phyloP scores from a whole-genome alignment of 305 asterid genomes.

The Nicotiana rustica region DNA sequence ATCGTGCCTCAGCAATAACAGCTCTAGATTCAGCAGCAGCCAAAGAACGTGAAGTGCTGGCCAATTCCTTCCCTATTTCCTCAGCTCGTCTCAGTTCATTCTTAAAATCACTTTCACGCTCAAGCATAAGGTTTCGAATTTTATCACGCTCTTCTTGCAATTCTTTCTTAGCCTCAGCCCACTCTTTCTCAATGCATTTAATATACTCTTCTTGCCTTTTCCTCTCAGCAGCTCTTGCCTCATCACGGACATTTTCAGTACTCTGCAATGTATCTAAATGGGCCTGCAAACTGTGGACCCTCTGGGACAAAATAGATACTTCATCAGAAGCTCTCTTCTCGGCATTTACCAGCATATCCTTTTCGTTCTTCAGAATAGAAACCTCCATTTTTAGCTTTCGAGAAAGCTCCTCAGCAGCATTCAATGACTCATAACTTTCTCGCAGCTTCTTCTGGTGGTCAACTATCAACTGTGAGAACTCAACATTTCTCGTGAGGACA shows the following conservation, averaged over 20 bases:
- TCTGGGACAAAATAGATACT: slow-evolving; percentile 80
- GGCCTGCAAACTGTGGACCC: slow-evolving; percentile 92
- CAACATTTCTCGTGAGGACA: slow-evolving; percentile 78
- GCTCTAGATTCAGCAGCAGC: slow-evolving; percentile 91
- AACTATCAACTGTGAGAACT: slow-evolving; percentile 83
- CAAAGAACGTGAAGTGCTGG: slow-evolving; percentile 65
- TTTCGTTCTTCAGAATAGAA: slow-evolving; percentile 77
- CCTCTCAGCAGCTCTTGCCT: slow-evolving; percentile 76
- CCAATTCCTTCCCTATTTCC: slow-evolving; percentile 67
- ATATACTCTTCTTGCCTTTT: slow-evolving; percentile 70
- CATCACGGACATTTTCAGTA: slow-evolving; percentile 91
- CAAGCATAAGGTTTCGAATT: slow-evolving; percentile 68
- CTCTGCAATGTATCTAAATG: slow-evolving; percentile 85
- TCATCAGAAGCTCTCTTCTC: slow-evolving; percentile 96
- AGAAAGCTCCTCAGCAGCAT: slow-evolving; percentile 71
- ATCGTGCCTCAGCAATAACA: slow-evolving; percentile 85
- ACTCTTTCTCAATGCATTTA: slow-evolving; percentile 82
- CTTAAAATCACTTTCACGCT: slow-evolving; percentile 67
- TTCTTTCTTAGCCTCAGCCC: slow-evolving; percentile 94
- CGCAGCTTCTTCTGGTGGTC: slow-evolving; percentile 87
- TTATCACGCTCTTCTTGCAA: slow-evolving; percentile 83
- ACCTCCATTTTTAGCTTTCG: slow-evolving; percentile 88
- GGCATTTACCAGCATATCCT: slow-evolving; percentile 70
- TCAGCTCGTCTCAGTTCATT: slow-evolving; percentile 72
- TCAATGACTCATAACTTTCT: slow-evolving; percentile 75